Evolutionary conservation across 371 early-diverging fungal genomes (phyloP).

Genomic region (Mucor saturninus): DNA sequence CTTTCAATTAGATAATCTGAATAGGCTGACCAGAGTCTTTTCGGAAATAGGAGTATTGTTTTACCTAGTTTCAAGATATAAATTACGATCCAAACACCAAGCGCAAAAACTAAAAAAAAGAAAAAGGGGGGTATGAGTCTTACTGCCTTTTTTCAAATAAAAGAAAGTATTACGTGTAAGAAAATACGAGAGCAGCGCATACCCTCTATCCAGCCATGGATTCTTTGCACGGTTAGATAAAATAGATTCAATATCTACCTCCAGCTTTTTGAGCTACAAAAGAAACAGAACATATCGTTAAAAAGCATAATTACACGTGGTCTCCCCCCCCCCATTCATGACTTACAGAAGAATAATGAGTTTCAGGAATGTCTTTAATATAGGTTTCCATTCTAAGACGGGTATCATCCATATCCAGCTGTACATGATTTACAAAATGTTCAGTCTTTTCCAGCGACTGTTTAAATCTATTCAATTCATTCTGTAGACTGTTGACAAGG

Average conservation of each 20-base stretch:
- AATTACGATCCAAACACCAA: conserved; percentile 52
- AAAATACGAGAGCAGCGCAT: conserved; percentile 50
- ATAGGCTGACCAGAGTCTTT: conserved; percentile 41
- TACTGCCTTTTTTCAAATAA: background rate
- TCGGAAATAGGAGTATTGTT: conserved; percentile 41
- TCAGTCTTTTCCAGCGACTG: conserved; percentile 36
- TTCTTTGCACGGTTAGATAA: conserved; percentile 53
- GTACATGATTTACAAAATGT: conserved; percentile 38
- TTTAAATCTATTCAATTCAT: conserved; percentile 30
- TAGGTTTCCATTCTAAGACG: conserved; percentile 37
- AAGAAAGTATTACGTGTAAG: conserved; percentile 34
- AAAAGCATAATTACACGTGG: no score
- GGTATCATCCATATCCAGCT: conserved; percentile 44
- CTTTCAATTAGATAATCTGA: conserved; percentile 44
- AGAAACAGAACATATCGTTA: background rate
- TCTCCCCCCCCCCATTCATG: no score
- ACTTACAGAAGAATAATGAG: conserved; percentile 50
- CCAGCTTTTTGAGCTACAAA: conserved; percentile 48
- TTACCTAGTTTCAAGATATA: conserved; percentile 44
- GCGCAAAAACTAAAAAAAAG: conserved; percentile 35
- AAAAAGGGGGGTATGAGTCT: background rate
- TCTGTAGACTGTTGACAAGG: conserved; percentile 3
- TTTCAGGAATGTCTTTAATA: conserved; percentile 51
- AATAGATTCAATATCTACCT: conserved; percentile 52
- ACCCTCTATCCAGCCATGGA: conserved; percentile 55